Evolutionary conservation across 169 alveolate genomes (phyloP).

Genomic region (Ichthyophthirius multifiliis): DNA sequence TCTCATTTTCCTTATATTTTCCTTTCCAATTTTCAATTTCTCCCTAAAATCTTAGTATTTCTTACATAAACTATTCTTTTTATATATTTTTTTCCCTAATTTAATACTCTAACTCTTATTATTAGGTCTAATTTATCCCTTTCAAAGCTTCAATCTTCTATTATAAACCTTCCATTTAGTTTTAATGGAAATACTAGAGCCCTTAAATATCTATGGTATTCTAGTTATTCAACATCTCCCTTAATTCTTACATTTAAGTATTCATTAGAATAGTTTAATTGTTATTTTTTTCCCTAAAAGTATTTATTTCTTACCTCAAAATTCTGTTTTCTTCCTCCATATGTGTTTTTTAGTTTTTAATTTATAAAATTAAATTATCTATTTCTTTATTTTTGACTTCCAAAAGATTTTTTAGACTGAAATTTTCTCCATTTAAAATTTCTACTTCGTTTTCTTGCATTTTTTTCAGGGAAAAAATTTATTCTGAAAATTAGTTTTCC

Average conservation of each 20-base stretch:
- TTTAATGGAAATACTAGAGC: not conserved
- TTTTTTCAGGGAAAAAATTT: not conserved
- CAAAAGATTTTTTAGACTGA: not conserved
- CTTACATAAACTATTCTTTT: not conserved
- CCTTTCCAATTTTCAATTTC: not conserved
- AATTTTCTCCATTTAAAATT: not conserved
- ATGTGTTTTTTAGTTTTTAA: not conserved
- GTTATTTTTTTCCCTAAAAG: not conserved
- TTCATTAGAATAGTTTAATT: not conserved
- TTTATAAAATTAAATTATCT: not conserved
- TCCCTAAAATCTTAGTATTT: not conserved
- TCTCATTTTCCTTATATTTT: not conserved
- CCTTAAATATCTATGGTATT: not conserved
- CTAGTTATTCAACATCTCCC: not conserved
- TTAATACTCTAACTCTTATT: not conserved
- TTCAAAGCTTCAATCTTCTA: not conserved
- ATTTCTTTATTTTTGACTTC: slow-evolving; percentile 4
- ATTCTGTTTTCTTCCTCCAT: not conserved
- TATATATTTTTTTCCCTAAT: not conserved
- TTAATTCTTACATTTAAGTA: not conserved
- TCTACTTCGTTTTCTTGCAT: not conserved
- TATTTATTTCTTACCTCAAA: not conserved
- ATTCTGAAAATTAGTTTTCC: not conserved
- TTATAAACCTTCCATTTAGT: not conserved
- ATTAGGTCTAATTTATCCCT: not conserved